Evolutionary conservation across 768 basidiomycete species (phyloP).

Genomic region (Mycena pura): DNA sequence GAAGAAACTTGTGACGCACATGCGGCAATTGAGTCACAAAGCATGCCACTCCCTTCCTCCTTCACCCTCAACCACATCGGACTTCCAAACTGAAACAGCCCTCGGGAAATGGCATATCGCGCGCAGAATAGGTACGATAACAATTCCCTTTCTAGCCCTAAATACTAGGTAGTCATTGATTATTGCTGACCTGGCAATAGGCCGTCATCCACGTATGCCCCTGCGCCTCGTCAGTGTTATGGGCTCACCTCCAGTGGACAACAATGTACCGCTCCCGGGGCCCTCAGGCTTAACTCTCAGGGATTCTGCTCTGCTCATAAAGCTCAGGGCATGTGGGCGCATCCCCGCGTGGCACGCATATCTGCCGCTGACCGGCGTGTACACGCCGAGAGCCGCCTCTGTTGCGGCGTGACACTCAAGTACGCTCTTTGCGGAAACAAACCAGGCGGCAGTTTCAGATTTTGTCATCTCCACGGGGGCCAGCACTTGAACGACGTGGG

Average conservation of each 20-base stretch:
- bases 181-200: too few relatives aligned
- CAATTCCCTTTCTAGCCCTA: too few relatives aligned
- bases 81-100: too few relatives aligned
- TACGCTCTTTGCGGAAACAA: constrained; percentile 7
- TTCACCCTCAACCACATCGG: too few relatives aligned
- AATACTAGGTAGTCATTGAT: too few relatives aligned
- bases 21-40: too few relatives aligned
- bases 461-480: constrained; percentile 10
- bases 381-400: constrained; percentile 9
- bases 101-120: too few relatives aligned
- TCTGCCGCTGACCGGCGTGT: neutral
- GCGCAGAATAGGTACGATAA: too few relatives aligned
- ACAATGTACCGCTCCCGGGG: neutral
- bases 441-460: neutral
- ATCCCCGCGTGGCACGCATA: neutral
- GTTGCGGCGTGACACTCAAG: constrained; percentile 13
- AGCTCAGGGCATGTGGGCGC: constrained; percentile 6
- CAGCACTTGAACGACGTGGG: neutral
- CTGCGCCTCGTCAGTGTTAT: neutral
- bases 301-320: constrained; percentile 10
- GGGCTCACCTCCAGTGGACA: neutral
- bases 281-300: too few relatives aligned
- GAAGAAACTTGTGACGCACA: too few relatives aligned
- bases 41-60: too few relatives aligned
- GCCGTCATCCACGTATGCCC: too few relatives aligned